Base-by-base conservation (phyloP, 2,329 filamentous ascomycete species). In the Thermoascus crustaceus region DNA sequence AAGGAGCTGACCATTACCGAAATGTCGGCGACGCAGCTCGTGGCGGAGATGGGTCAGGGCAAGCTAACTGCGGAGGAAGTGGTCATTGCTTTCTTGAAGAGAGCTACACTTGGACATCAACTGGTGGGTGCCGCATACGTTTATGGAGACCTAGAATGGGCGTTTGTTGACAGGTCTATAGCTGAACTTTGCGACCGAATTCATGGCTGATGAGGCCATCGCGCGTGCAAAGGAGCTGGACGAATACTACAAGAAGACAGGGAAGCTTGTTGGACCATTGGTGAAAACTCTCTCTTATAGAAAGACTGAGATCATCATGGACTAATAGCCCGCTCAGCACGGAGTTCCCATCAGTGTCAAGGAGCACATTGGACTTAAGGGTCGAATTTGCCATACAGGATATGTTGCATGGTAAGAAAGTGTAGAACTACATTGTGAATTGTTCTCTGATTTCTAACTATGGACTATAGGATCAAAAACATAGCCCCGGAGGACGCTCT, bases 301-400 rank as follows among this genome's bases (percentile, higher is more conserved):
- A 20, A 14, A 8, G 5, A 21, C 9, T 21, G 30, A 17, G n/a
- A 8, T 17, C 20, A 3, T 10, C 9, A 13, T 11, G 13, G 13
- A 29, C 11, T 29, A 14, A 29, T 17, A n/a, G n/a, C 7, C 14
- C 4, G 18, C 18, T 1, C 8, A 29, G 40, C 74, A 74, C 46
- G 75, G 72, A 0, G 53, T 78, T 4, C 74, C 74, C 0, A 67
- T 78, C 34, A 71, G 64, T 26, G 54, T 77, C 3, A 81, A 80
- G 45, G 77, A 81, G 35, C 74, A 76, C 9, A 75, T 80, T 49
- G 69, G 75, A 7, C 61, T 80, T 18, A 70, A 71, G 37, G 73
- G 71, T 1, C 55, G 44, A 16, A 57, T 51, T 1, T 57, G 53
- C 36, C 57, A 60, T 26, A 56, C 51, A 2, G 59, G 57, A 19